phyloP scores from a whole-genome alignment of 2,329 filamentous ascomycete genomes.

The Diaporthe aspalathi region DNA sequence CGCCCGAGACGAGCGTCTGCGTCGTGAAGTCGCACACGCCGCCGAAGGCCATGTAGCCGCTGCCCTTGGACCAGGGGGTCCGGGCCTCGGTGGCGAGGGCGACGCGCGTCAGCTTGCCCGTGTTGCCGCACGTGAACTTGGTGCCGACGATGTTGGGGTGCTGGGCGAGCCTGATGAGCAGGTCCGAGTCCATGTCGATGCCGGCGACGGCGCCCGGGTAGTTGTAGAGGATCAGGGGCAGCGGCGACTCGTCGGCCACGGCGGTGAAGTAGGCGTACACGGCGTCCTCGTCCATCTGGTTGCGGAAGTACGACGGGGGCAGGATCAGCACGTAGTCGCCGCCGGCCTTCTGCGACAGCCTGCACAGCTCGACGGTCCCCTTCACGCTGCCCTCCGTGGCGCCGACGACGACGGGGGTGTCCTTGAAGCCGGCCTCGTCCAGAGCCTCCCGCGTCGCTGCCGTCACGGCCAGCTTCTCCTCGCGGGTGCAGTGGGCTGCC shows the following conservation, averaged over 20 bases:
- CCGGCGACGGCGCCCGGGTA: conserved; percentile 89
- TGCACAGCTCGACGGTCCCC: conserved; percentile 81
- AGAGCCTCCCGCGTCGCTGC: conserved; percentile 83
- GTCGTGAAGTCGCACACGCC: conserved; percentile 90
- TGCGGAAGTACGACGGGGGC: conserved; percentile 85
- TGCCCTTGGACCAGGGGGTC: conserved; percentile 69
- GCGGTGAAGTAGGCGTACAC: conserved; percentile 79
- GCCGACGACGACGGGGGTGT: conserved; percentile 84
- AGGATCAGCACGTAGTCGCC: conserved; percentile 85
- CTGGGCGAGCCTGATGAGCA: conserved; percentile 81
- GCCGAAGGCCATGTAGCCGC: conserved; percentile 85
- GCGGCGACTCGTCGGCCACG: conserved; percentile 79
- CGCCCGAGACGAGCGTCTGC: conserved; percentile 82
- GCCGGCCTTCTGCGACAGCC: conserved; percentile 73
- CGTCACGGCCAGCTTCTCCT: conserved; percentile 81
- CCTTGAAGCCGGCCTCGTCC: conserved; percentile 79
- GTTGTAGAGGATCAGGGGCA: conserved; percentile 90
- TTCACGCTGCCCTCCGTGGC: conserved; percentile 84
- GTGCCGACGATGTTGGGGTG: conserved; percentile 89
- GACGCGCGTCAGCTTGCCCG: conserved; percentile 87
- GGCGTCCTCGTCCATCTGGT: conserved; percentile 78
- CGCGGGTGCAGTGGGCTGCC: conserved; percentile 83
- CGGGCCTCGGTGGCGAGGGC: conserved; percentile 78
- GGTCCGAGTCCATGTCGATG: conserved; percentile 90
- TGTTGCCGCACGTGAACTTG: conserved; percentile 93